phyloP scores from a whole-genome alignment of 495 filamentous ascomycete species.

The Xylaria castorea region DNA sequence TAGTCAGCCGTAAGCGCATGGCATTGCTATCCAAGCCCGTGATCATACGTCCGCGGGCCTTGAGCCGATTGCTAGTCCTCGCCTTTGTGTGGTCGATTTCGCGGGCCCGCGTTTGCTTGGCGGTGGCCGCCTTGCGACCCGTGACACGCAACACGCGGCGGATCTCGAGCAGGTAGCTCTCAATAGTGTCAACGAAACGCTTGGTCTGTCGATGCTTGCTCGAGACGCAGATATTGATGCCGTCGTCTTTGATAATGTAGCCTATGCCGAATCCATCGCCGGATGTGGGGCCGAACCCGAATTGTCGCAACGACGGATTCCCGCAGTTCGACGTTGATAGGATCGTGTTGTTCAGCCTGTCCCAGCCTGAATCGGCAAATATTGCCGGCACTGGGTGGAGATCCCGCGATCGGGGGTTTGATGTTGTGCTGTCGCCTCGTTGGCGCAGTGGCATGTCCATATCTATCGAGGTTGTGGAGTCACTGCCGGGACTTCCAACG shows the following conservation, averaged over 20 bases:
- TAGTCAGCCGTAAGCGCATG: slow-evolving; percentile 52
- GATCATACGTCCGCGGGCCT: slow-evolving; percentile 65
- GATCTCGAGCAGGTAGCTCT: slow-evolving; percentile 89
- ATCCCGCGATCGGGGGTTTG: slow-evolving; percentile 43
- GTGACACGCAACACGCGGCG: slow-evolving; percentile 78
- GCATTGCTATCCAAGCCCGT: slow-evolving; percentile 42
- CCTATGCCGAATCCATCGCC: slow-evolving; percentile 97
- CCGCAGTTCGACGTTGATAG: slow-evolving; percentile 98
- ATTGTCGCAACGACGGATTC: slow-evolving; percentile 94
- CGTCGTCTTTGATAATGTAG: slow-evolving; percentile 98
- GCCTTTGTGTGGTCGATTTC: slow-evolving; percentile 50
- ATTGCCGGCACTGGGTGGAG: slow-evolving; percentile 69
- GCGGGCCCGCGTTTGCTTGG: slow-evolving; percentile 47
- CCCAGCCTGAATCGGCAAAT: slow-evolving; percentile 91
- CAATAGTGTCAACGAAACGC: slow-evolving; percentile 86
- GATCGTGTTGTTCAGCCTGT: slow-evolving; percentile 93
- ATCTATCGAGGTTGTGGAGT: slow-evolving; percentile 51
- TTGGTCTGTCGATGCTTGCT: slow-evolving; percentile 93
- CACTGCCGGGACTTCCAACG: slow-evolving; percentile 61
- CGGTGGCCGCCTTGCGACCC: slow-evolving; percentile 53
- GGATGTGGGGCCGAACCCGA: slow-evolving; percentile 94
- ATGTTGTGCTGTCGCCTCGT: slow-evolving; percentile 44
- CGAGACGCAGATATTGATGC: slow-evolving; percentile 87
- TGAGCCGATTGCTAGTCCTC: slow-evolving; percentile 45
- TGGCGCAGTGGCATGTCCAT: slow-evolving; percentile 40